These are phyloP conservation scores for Podospora australis DNA, from an alignment of 495 filamentous ascomycete genomes.

Conservation along the genomic window DNA sequence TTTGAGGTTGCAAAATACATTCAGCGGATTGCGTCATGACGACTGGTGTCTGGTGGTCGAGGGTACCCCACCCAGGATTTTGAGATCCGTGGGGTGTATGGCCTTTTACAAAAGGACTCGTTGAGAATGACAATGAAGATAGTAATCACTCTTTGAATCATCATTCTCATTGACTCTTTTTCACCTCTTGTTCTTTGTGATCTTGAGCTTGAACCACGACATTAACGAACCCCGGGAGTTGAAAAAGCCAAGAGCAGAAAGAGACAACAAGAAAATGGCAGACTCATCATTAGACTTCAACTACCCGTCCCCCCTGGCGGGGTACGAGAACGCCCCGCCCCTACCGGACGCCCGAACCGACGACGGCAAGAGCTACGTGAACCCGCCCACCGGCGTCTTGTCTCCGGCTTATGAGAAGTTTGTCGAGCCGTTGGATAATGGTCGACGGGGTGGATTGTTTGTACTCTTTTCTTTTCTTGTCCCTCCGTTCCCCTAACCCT, in stretches of 20 bases:
- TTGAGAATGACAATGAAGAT: too few relatives aligned
- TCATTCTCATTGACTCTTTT: not conserved
- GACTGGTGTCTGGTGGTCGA: too few relatives aligned
- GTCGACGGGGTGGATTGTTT: conserved; percentile 52
- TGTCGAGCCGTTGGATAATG: conserved; percentile 56
- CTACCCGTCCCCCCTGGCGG: conserved; percentile 62
- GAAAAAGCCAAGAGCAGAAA: not conserved
- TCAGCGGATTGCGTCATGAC: too few relatives aligned
- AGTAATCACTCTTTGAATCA: too few relatives aligned
- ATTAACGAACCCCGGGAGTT: too few relatives aligned
- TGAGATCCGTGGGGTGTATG: too few relatives aligned
- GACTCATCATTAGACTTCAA: conserved; percentile 25
- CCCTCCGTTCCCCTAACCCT: too few relatives aligned
- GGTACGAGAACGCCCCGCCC: conserved; percentile 57
- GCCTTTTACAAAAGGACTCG: too few relatives aligned
- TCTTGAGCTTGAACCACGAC: too few relatives aligned
- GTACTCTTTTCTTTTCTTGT: conserved; percentile 12
- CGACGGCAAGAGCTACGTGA: conserved; percentile 62
- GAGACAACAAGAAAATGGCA: conserved; percentile 2
- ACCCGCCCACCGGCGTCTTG: conserved; percentile 48
- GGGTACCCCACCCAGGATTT: too few relatives aligned
- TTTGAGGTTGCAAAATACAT: too few relatives aligned
- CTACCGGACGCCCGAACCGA: conserved; percentile 55
- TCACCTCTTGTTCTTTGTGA: not conserved
- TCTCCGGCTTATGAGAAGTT: conserved; percentile 64